Evolutionary conservation across 192 early-diverging fungal genomes (phyloP).

Genomic region (Umbelopsis sp.): DNA sequence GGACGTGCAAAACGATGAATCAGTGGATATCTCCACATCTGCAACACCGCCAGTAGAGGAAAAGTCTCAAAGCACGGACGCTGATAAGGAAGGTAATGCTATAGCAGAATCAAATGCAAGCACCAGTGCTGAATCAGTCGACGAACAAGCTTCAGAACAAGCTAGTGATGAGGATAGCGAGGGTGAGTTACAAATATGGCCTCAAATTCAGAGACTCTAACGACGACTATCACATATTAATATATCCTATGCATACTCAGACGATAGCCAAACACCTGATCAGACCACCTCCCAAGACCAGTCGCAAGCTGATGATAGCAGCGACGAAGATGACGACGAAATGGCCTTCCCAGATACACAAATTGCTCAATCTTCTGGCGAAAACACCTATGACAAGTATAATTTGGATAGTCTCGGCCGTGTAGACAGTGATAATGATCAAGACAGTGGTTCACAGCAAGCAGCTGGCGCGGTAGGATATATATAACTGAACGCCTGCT

Average conservation of each 20-base stretch:
- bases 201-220: too few relatives aligned
- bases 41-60: too few relatives aligned
- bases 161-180: too few relatives aligned
- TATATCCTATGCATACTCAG: not conserved
- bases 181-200: too few relatives aligned
- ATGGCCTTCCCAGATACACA: constrained; percentile 59
- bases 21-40: constrained; percentile 4
- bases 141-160: too few relatives aligned
- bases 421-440: constrained; percentile 48
- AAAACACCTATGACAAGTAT: constrained; percentile 49
- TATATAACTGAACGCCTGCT: not conserved
- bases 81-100: too few relatives aligned
- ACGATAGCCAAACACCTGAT: not conserved
- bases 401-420: constrained; percentile 57
- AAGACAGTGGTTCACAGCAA: not conserved
- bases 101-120: too few relatives aligned
- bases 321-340: constrained; percentile 42
- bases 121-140: not conserved
- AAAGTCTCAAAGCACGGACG: not conserved
- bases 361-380: constrained; percentile 25
- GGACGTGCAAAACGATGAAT: constrained; percentile 27
- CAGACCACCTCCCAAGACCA: constrained; percentile 22
- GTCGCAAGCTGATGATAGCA: constrained; percentile 28
- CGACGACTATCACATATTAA: not conserved
- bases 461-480: not conserved